Conservation (phyloP, 257 asterid species). For the Lithospermum erythrorhizon region DNA sequence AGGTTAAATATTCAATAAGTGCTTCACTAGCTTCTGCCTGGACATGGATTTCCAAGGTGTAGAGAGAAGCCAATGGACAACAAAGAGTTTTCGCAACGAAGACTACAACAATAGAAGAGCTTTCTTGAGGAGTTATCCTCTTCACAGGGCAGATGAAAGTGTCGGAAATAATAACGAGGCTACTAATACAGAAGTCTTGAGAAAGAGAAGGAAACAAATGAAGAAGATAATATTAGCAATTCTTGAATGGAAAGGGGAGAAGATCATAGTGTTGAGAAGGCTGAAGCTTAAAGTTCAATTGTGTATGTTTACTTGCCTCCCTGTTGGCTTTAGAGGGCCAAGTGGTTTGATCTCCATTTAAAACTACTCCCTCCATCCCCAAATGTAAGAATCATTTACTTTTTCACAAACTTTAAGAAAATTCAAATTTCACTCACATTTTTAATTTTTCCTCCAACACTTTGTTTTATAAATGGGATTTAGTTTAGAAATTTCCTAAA, state of each 20-base stretch:
- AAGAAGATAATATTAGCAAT: slow-evolving; percentile 46
- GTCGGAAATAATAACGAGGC: background rate
- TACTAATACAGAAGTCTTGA: background rate
- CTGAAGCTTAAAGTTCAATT: slow-evolving; percentile 55
- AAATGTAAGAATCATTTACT: too few relatives aligned
- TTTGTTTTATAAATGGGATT: too few relatives aligned
- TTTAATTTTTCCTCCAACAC: too few relatives aligned
- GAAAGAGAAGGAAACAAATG: slow-evolving; percentile 17
- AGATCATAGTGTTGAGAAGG: slow-evolving; percentile 47
- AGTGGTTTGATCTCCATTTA: slow-evolving; percentile 43
- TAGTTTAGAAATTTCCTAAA: too few relatives aligned
- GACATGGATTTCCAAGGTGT: background rate
- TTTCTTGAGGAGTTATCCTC: slow-evolving; percentile 4
- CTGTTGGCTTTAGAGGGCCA: slow-evolving; percentile 41
- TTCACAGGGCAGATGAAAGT: background rate
- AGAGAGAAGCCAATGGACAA: background rate
- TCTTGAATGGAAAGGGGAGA: slow-evolving; percentile 62
- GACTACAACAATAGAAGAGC: slow-evolving; percentile 2
- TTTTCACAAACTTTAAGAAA: too few relatives aligned
- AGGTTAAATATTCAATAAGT: background rate
- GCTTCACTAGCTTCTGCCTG: background rate
- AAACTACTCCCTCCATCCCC: too few relatives aligned
- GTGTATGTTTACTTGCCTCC: slow-evolving; percentile 58
- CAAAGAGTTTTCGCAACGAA: background rate
- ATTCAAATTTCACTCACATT: too few relatives aligned